Conservation (phyloP, 768 basidiomycete species). For the Flagelloscypha sp. region DNA sequence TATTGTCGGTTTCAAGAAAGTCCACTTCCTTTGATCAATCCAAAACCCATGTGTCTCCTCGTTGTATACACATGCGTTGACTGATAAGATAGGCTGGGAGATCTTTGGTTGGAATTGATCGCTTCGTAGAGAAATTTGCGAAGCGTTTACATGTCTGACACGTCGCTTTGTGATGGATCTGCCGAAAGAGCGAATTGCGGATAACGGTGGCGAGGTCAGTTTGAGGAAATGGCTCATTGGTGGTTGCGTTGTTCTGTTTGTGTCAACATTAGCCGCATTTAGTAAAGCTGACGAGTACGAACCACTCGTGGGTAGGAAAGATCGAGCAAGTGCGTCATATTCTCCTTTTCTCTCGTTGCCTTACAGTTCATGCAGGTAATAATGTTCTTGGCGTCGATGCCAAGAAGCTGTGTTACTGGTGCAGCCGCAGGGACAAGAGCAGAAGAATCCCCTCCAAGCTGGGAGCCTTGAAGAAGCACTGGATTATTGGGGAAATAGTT, state of each 20-base stretch:
- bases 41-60: conserved; percentile 69
- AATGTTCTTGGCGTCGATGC: conserved; percentile 68
- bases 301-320: conserved; percentile 84
- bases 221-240: conserved; percentile 28
- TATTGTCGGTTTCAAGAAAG: conserved; percentile 54
- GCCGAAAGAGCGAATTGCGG: conserved; percentile 67
- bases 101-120: conserved; percentile 53
- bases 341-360: conserved; percentile 61
- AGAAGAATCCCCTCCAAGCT: conserved; percentile 11
- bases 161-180: conserved; percentile 77
- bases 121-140: conserved; percentile 60
- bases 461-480: conserved; percentile 30
- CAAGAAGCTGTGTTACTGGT: conserved; percentile 80
- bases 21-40: conserved; percentile 53
- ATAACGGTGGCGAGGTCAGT: conserved; percentile 63
- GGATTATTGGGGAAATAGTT: conserved; percentile 57
- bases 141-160: conserved; percentile 80
- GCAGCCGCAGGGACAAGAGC: conserved; percentile 37
- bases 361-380: conserved; percentile 73
- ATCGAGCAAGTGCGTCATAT: conserved; percentile 78
- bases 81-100: conserved; percentile 77
- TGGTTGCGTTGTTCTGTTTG: conserved; percentile 18
- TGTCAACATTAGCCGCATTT: background rate
- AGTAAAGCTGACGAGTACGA: conserved; percentile 8
- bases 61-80: conserved; percentile 78